Base-by-base conservation (phyloP, 805 yeast species). In the Saccharomycopsis fermentans region DNA sequence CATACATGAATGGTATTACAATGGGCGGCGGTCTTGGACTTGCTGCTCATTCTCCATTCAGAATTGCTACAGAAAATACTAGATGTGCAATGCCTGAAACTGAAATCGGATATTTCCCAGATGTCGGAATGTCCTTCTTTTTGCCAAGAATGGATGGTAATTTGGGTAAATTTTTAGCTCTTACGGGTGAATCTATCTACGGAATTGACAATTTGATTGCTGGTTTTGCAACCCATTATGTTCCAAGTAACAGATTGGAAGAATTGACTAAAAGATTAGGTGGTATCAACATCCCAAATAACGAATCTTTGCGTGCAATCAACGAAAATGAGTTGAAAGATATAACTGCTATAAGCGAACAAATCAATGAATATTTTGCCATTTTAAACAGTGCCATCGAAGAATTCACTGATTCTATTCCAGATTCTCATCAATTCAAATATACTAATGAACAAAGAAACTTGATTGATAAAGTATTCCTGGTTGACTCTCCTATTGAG, bases 21-120 rank as follows among this genome's bases (percentile, higher is more conserved):
- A 90, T 94, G 96, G 99, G 98, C 58, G 98, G 98, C 56, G 98
- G 98, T 65, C 96, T 90, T 51, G 98, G 99, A 4, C 74, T 94
- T 52, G 78, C 92, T 0, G 86, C 89, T 48, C 98, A 94, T 72
- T 85, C 89, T 12, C 92, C 97, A 2, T 92, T 92, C 77, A 82
- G 98, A 68, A 75, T 94, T 40, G 96, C 95, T n/a, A 87, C 96
- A 48, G 97, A 92, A 66, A 80, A 81, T 66, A 91, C 98, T 11
- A 79, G 84, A 69, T 80, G 90, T 74, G 96, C 98, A 62, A 94
- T 94, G 99, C 98, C 99, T 8, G 98, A 94, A 73, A 87, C 95
- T 78, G 90, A 88, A 67, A 94, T 94, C 70, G 99, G 99, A 1
- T 89, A 90, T 71, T 87, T 89, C 73, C 96, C 96, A 21, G 99